These are phyloP conservation scores for Wickerhamiella bombiphila DNA, from an alignment of 805 yeast genomes.

Conservation along the genomic window DNA sequence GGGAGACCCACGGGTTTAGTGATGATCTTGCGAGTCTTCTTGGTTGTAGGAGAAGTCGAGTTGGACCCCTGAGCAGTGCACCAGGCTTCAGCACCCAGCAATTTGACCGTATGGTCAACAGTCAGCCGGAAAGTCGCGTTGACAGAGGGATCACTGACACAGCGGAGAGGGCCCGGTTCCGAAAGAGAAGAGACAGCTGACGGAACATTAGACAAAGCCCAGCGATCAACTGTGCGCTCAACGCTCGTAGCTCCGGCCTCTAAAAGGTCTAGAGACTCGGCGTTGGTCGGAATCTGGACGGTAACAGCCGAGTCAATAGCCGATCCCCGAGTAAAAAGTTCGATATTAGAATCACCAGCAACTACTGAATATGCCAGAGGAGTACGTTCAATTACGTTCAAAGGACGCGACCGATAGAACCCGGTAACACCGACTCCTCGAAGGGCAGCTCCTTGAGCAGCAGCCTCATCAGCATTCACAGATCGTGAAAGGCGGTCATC, in stretches of 20 bases:
- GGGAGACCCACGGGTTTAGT: slow-evolving; percentile 7
- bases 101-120: slow-evolving; percentile 11
- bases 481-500: slow-evolving; percentile 50
- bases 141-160: slow-evolving; percentile 10
- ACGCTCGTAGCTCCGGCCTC: slow-evolving; percentile 28
- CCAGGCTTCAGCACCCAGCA: slow-evolving; percentile 12
- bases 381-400: slow-evolving; percentile 27
- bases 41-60: slow-evolving; percentile 7
- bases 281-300: slow-evolving; percentile 15
- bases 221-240: slow-evolving; percentile 14
- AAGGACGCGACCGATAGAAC: slow-evolving; percentile 50
- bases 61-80: slow-evolving; percentile 11
- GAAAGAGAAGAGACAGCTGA: slow-evolving; percentile 18
- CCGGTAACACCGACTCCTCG: slow-evolving; percentile 66
- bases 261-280: slow-evolving; percentile 24
- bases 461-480: slow-evolving; percentile 92
- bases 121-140: slow-evolving; percentile 12
- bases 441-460: slow-evolving; percentile 77
- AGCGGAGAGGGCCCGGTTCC: slow-evolving; percentile 15
- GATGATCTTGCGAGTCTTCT: slow-evolving; percentile 2
- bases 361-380: slow-evolving; percentile 24
- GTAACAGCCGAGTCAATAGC: slow-evolving; percentile 24
- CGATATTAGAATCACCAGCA: slow-evolving; percentile 13
- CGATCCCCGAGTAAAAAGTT: slow-evolving; percentile 15
- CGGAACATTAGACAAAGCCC: slow-evolving; percentile 18